Percentiles rank a stretch among this genome's conserved stretches.
Evolutionary conservation across 495 filamentous ascomycete genomes (phyloP).

Genomic region (Aspergillus taichungensis): DNA sequence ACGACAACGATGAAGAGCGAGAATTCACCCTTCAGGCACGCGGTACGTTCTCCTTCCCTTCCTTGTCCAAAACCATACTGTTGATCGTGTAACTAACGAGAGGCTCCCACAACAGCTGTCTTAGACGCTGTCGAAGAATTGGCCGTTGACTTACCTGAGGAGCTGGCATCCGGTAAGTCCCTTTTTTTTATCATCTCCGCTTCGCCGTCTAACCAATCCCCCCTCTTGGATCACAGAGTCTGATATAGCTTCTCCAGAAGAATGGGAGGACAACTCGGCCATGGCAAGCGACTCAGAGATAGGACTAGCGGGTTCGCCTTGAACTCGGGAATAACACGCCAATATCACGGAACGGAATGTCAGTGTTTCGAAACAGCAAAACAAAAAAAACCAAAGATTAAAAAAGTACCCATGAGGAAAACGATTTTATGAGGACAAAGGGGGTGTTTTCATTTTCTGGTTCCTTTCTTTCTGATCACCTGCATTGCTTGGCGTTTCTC

Average conservation of each 20-base stretch:
- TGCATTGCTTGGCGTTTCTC: too few relatives aligned
- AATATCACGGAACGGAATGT: background rate
- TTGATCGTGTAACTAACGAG: constrained; percentile 3
- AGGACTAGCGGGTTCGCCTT: constrained; percentile 31
- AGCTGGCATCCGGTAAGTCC: constrained; percentile 33
- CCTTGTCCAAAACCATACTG: background rate
- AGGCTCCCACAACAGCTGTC: constrained; percentile 13
- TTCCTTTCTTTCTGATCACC: too few relatives aligned
- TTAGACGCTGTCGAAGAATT: constrained; percentile 25
- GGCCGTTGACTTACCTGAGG: constrained; percentile 29
- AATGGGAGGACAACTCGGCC: constrained; percentile 38
- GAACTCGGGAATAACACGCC: background rate
- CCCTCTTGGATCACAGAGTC: constrained; percentile 23
- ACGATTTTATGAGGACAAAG: constrained; percentile 15
- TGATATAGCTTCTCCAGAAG: constrained; percentile 33
- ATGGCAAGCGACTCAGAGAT: constrained; percentile 37
- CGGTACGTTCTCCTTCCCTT: constrained; percentile 21
- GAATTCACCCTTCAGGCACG: constrained; percentile 23
- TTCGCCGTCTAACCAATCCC: constrained; percentile 11
- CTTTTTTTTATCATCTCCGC: constrained; percentile 12
- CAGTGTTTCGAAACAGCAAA: background rate
- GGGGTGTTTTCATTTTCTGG: too few relatives aligned
- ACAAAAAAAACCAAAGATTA: constrained; percentile 5
- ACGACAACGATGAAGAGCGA: constrained; percentile 34
- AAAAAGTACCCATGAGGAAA: constrained; percentile 21